Evolutionary conservation across 2,329 filamentous ascomycete species (phyloP).

Genomic region (Aureobasidium sp.): DNA sequence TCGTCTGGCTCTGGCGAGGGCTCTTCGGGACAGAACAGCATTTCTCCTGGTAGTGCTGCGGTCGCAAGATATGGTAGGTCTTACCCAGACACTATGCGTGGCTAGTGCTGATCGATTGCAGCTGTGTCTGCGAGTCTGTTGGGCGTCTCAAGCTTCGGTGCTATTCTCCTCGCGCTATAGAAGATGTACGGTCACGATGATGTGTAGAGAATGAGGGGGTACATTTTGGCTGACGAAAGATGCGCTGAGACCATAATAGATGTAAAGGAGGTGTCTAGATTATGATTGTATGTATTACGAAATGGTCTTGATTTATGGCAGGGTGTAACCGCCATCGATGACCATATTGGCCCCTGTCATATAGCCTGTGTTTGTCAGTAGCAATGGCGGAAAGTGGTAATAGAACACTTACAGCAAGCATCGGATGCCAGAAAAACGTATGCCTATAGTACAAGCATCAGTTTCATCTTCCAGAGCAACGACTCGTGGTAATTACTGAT

Average conservation of each 20-base stretch:
- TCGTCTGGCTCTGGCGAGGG: constrained; percentile 6
- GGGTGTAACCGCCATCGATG: constrained; percentile 45
- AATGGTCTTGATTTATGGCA: constrained; percentile 19
- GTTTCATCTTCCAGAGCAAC: neutral
- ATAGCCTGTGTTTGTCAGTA: constrained; percentile 26
- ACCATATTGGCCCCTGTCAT: constrained; percentile 43
- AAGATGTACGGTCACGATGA: neutral
- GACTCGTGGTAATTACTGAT: constrained; percentile 43
- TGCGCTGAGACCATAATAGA: neutral
- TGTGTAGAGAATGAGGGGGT: too few relatives aligned
- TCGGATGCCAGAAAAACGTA: constrained; percentile 45
- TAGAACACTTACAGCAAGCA: constrained; percentile 27
- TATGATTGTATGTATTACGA: neutral
- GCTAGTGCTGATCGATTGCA: neutral
- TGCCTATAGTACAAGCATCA: constrained; percentile 25
- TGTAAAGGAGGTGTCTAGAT: neutral
- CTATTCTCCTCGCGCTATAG: neutral
- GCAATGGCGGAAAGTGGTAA: too few relatives aligned
- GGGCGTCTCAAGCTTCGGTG: neutral
- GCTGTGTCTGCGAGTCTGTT: neutral
- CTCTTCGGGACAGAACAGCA: neutral
- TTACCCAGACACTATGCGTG: neutral
- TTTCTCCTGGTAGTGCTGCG: neutral
- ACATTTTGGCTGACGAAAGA: neutral
- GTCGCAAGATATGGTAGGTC: neutral